Conservation (phyloP, 2,329 filamentous ascomycete genomes). For the Kalmusia sp. region DNA sequence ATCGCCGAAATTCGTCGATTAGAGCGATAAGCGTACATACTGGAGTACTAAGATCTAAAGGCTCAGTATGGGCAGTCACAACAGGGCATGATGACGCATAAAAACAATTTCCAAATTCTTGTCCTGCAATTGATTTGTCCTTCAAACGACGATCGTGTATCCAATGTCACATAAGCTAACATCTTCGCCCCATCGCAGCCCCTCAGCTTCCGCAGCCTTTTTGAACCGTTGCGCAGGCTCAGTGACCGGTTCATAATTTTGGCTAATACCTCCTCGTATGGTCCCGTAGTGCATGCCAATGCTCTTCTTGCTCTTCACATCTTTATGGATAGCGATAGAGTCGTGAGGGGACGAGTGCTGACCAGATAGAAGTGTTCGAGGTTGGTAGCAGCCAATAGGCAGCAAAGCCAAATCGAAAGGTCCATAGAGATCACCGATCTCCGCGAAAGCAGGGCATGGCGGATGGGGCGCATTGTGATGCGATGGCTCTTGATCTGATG, state of each 20-base stretch:
- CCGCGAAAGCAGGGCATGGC: constrained; percentile 56
- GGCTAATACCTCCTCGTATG: constrained; percentile 53
- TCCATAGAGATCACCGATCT: constrained; percentile 55
- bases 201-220: constrained; percentile 52
- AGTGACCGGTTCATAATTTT: constrained; percentile 57
- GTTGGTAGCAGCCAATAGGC: constrained; percentile 58
- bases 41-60: no score
- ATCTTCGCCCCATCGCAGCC: constrained; percentile 46
- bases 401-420: constrained; percentile 59
- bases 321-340: constrained; percentile 56
- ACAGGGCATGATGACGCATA: no score
- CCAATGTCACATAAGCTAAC: constrained; percentile 54
- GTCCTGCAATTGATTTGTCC: no score
- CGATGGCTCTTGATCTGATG: constrained; percentile 35
- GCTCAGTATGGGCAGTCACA: no score
- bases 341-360: constrained; percentile 59
- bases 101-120: no score
- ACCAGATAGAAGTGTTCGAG: constrained; percentile 52
- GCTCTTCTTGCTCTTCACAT: constrained; percentile 55
- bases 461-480: constrained; percentile 45
- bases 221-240: constrained; percentile 56
- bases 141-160: constrained; percentile 53
- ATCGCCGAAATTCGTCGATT: background rate
- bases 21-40: background rate
- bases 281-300: constrained; percentile 62